Conservation (phyloP, 2,329 filamentous ascomycete genomes). For the Trichoderma sp. region DNA sequence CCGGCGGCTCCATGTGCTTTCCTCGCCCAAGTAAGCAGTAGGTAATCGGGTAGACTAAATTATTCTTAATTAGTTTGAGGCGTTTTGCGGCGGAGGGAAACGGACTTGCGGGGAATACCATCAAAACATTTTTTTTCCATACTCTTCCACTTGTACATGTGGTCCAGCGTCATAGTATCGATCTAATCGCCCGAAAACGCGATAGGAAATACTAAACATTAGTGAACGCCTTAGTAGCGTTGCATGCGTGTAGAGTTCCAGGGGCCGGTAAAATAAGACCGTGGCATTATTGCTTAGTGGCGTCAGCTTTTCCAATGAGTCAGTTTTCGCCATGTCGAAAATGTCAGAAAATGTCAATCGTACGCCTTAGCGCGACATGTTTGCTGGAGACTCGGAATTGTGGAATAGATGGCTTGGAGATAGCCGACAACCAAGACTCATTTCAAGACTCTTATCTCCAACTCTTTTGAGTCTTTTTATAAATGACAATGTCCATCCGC, state of each 20-base stretch:
- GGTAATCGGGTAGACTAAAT: neutral
- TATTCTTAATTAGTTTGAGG: neutral
- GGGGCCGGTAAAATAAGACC: neutral
- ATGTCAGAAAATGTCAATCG: constrained; percentile 12
- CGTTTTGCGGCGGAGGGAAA: neutral
- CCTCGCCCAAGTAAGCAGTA: neutral
- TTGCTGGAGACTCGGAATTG: neutral
- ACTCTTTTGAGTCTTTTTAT: neutral
- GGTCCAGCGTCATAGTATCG: neutral
- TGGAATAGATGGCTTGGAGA: neutral
- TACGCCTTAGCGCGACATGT: constrained; percentile 7
- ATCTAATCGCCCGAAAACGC: neutral
- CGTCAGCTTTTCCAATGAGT: constrained; percentile 1
- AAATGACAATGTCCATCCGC: neutral
- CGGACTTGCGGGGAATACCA: neutral
- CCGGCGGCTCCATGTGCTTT: constrained; percentile 10
- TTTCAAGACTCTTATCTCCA: neutral
- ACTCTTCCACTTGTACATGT: neutral
- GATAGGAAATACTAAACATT: neutral
- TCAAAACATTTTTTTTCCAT: neutral
- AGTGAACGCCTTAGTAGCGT: neutral
- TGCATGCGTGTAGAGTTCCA: neutral
- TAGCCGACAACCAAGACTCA: neutral
- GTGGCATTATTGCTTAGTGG: neutral
- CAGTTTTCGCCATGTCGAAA: constrained; percentile 3